Conservation (phyloP, 2,329 filamentous ascomycete species). For the Botrytis galanthina region DNA sequence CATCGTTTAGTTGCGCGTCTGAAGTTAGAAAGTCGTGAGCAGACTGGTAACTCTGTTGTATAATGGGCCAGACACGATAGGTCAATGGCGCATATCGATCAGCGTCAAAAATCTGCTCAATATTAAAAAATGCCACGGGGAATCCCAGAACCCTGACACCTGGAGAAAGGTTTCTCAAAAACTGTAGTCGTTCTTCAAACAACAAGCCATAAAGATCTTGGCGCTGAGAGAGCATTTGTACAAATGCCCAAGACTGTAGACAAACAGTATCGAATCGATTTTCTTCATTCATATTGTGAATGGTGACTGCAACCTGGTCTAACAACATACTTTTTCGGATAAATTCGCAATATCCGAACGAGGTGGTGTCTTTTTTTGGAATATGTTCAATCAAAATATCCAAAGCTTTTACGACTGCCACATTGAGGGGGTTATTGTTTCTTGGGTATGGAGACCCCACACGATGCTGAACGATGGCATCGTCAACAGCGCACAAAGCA, state of each 20-base stretch:
- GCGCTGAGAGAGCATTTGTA: not conserved
- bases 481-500: not conserved
- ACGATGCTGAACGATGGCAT: not conserved
- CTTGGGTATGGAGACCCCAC: not conserved
- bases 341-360: not conserved
- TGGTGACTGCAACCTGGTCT: not conserved
- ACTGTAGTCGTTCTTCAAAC: not conserved
- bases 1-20: not conserved
- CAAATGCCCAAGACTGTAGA: not conserved
- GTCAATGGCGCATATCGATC: not conserved
- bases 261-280: not conserved
- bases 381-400: not conserved
- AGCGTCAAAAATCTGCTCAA: not conserved
- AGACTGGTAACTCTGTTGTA: not conserved
- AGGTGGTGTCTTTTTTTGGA: not conserved
- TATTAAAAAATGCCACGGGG: not conserved
- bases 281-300: not conserved
- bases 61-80: not conserved
- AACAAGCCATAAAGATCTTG: not conserved
- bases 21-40: not conserved
- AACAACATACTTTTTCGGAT: not conserved
- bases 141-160: constrained; percentile 2
- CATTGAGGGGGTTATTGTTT: not conserved
- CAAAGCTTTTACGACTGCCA: not conserved
- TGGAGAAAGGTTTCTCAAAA: not conserved